Base-by-base conservation (phyloP, 441 rosid species). In the Pelargonium cotyledonis region DNA sequence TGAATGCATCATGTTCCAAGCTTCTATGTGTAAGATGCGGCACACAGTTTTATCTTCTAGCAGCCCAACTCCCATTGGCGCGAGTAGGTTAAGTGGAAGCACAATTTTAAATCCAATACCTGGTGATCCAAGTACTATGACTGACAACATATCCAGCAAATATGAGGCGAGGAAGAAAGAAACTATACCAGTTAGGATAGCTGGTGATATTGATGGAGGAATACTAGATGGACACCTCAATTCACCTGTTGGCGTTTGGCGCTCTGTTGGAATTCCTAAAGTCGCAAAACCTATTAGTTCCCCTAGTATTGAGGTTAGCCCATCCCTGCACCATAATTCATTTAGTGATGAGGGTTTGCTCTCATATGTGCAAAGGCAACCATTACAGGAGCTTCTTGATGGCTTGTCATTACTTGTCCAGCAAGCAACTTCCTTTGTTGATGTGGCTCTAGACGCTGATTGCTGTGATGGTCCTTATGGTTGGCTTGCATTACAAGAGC, bases 171-270 rank as follows among this genome's bases (percentile, higher is more conserved):
- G 82, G 77, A 95, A 92, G 86, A 96, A 88, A 83, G 99, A 96
- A 67, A 72, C 88, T 23, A 83, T 91, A 73, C 97, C 99, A 35
- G 85, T 89, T 70, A 86, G 97, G 85, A 91, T 87, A 81, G 98
- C 97, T 73, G 96, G 98, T 76, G 97, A 90, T 82, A 72, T 85
- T 81, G 98, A 96, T 68, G 92, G 91, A 63, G 89, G 88, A 74
- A 75, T 88, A 74, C 74, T 85, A 72, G 99, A 96, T 79, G 80
- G 97, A 68, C 96, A 88, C 77, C 82, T 77, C 72, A 84, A 75
- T 86, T 89, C 98, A 72, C 93, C 97, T 74, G 90, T 93, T 80
- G 95, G 97, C 68, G 99, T 93, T 73, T 96, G 99, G 99, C 97
- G 99, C 72, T 53, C 98, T 70, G 98, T 89, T 76, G 88, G 88